A percentile compares a stretch with the other conserved stretches of the same genome.
phyloP scores from a whole-genome alignment of 352 stramenopile species.

The Salisapilia sapeloensis region DNA sequence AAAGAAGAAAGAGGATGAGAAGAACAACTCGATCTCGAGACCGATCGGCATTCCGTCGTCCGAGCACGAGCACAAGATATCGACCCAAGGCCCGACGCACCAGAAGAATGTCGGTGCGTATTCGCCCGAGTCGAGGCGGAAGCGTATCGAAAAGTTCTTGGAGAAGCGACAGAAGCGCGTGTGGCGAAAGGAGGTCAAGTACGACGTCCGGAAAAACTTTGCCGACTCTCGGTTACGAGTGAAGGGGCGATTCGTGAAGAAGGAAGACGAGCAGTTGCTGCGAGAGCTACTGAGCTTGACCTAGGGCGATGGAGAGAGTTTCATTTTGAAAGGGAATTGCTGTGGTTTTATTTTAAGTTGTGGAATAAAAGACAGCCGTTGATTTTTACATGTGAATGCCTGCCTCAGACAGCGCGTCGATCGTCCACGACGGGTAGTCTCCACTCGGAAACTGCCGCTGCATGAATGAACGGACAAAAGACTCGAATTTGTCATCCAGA shows the following conservation, averaged over 20 bases:
- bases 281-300: constrained; percentile 71
- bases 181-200: constrained; percentile 93
- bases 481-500: constrained; percentile 46
- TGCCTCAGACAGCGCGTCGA: constrained; percentile 45
- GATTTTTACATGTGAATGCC: constrained; percentile 21
- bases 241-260: constrained; percentile 96
- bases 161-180: constrained; percentile 92
- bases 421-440: constrained; percentile 42
- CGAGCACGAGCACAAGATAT: not conserved
- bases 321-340: too few species aligned
- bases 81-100: constrained; percentile 23
- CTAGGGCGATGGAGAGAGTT: too few species aligned
- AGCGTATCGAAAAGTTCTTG: constrained; percentile 89
- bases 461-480: constrained; percentile 71
- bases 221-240: constrained; percentile 92
- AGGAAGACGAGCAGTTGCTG: constrained; percentile 89
- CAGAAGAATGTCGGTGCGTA: constrained; percentile 88
- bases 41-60: constrained; percentile 54
- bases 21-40: constrained; percentile 55
- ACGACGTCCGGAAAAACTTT: constrained; percentile 97
- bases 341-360: too few species aligned
- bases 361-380: too few species aligned
- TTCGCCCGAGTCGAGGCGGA: constrained; percentile 84
- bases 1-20: too few species aligned
- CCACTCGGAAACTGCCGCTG: constrained; percentile 35